These are phyloP conservation scores for Fusarium siculi DNA, from an alignment of 2,329 filamentous ascomycete species.

Conservation along the genomic window DNA sequence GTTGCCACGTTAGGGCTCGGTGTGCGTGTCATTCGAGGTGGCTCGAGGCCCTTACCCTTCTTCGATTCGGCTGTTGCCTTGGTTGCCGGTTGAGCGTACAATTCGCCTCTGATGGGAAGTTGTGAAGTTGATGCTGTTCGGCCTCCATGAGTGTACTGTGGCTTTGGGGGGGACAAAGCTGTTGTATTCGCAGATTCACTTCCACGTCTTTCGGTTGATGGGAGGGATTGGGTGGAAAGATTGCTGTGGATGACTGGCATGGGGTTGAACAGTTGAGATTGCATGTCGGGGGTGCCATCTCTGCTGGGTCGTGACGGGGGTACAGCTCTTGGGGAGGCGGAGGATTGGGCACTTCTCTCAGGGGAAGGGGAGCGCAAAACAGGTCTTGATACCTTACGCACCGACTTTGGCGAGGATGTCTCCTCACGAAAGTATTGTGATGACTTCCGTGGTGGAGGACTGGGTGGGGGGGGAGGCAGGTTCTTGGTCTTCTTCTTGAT, in stretches of 20 bases:
- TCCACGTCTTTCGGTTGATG: slow-evolving; percentile 55
- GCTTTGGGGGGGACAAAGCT: slow-evolving; percentile 50
- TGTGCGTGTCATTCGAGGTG: slow-evolving; percentile 50
- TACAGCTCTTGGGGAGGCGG: slow-evolving; percentile 48
- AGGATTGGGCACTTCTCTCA: slow-evolving; percentile 43
- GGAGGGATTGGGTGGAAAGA: slow-evolving; percentile 60
- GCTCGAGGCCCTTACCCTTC: slow-evolving; percentile 33
- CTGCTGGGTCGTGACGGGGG: slow-evolving; percentile 73
- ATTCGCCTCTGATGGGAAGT: slow-evolving; percentile 40
- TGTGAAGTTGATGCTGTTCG: slow-evolving; percentile 49
- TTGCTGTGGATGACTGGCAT: slow-evolving; percentile 72
- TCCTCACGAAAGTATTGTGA: slow-evolving; percentile 64
- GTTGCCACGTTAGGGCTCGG: slow-evolving; percentile 66
- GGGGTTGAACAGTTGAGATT: slow-evolving; percentile 63
- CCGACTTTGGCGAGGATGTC: slow-evolving; percentile 53
- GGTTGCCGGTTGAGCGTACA: slow-evolving; percentile 14
- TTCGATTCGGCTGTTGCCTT: slow-evolving; percentile 32
- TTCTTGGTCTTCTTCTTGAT: slow-evolving; percentile 55
- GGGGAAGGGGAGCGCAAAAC: slow-evolving; percentile 48
- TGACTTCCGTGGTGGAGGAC: slow-evolving; percentile 70
- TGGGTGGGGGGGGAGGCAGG: slow-evolving; percentile 64
- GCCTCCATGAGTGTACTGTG: slow-evolving; percentile 44
- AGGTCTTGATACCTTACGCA: slow-evolving; percentile 46
- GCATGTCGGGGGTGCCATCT: slow-evolving; percentile 72
- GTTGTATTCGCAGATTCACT: slow-evolving; percentile 52